Percentiles rank a stretch among this genome's conserved stretches.
phyloP scores from a whole-genome alignment of 768 basidiomycete species.

The Podaxis sp. region DNA sequence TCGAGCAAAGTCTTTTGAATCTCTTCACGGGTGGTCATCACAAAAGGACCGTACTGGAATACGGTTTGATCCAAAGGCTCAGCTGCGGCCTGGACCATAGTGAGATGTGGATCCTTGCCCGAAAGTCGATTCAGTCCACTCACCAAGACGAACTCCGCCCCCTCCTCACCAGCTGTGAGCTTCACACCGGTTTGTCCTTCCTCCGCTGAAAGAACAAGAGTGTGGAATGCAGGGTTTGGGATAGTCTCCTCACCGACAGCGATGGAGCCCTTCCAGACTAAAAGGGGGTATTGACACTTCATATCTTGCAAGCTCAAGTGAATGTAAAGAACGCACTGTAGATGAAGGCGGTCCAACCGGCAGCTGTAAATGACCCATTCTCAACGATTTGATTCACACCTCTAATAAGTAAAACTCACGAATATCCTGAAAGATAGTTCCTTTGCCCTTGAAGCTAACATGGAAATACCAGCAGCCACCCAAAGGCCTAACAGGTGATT shows the following conservation, averaged over 20 bases:
- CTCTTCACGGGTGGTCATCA: slow-evolving; percentile 80
- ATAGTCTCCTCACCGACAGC: slow-evolving; percentile 51
- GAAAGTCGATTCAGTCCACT: slow-evolving; percentile 18
- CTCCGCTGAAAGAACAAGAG: slow-evolving; percentile 75
- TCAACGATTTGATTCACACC: neutral
- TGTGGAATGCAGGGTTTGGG: slow-evolving; percentile 64
- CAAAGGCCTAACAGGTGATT: slow-evolving; percentile 85
- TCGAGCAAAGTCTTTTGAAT: slow-evolving; percentile 82
- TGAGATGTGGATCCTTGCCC: slow-evolving; percentile 6
- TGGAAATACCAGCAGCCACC: slow-evolving; percentile 97
- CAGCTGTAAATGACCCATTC: slow-evolving; percentile 38
- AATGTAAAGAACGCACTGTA: slow-evolving; percentile 57
- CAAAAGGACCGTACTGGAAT: slow-evolving; percentile 85
- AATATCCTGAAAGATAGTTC: slow-evolving; percentile 77
- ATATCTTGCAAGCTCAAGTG: neutral
- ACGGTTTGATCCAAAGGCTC: slow-evolving; percentile 90
- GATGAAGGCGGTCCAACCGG: slow-evolving; percentile 88
- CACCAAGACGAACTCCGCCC: slow-evolving; percentile 78
- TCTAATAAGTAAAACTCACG: slow-evolving; percentile 44
- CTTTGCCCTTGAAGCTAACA: slow-evolving; percentile 61
- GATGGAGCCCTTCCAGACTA: slow-evolving; percentile 69
- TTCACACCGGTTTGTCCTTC: slow-evolving; percentile 65
- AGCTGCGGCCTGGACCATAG: slow-evolving; percentile 61
- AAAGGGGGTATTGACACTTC: slow-evolving; percentile 9
- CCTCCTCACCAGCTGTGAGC: slow-evolving; percentile 55